phyloP scores from a whole-genome alignment of 257 asterid species.

The Solanum dulcamara region DNA sequence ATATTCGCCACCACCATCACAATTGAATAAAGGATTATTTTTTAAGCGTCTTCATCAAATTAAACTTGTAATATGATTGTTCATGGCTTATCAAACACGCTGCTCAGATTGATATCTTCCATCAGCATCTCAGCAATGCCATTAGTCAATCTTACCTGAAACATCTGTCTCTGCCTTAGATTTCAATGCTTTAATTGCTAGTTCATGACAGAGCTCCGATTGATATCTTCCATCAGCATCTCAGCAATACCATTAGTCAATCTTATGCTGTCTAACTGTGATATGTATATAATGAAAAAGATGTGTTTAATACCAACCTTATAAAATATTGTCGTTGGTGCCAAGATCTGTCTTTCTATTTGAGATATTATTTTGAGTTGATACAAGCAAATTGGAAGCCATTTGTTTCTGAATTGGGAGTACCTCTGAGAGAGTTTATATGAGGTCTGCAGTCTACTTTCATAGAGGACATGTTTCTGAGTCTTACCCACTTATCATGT shows the following conservation, averaged over 20 bases:
- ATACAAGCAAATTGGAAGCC: not conserved
- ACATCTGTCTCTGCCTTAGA: not conserved
- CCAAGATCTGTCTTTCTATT: not conserved
- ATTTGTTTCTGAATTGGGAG: not conserved
- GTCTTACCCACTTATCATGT: not conserved
- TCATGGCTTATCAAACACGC: not conserved
- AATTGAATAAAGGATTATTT: not conserved
- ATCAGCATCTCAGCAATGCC: not conserved
- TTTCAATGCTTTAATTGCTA: not conserved
- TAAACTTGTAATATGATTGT: not conserved
- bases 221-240: no score
- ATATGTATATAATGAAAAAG: not conserved
- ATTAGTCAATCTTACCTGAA: not conserved
- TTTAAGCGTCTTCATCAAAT: not conserved
- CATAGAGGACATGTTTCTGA: not conserved
- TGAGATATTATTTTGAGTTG: not conserved
- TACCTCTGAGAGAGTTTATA: not conserved
- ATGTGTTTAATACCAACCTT: not conserved
- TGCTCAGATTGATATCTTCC: not conserved
- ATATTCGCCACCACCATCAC: not conserved
- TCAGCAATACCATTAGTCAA: no score
- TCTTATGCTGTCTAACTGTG: not conserved
- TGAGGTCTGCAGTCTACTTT: not conserved
- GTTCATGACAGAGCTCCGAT: not conserved
- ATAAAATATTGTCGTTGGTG: not conserved